phyloP scores from a whole-genome alignment of 1,139 yeast genomes.

The Nakaseomyces glabratus region DNA sequence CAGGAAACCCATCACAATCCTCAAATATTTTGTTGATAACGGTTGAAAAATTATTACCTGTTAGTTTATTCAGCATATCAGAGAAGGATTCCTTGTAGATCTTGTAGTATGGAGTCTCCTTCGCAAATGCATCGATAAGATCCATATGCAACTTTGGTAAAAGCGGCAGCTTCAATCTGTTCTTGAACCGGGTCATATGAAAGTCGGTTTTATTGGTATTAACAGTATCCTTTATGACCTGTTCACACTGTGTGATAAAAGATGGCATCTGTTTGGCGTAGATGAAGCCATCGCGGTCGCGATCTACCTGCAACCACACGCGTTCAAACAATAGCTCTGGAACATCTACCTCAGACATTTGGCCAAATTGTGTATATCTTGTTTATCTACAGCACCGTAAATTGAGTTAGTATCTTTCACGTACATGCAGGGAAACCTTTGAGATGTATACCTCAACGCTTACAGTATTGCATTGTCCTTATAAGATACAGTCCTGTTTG shows the following conservation, averaged over 20 bases:
- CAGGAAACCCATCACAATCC: slow-evolving; percentile 7
- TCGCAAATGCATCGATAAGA: slow-evolving; percentile 25
- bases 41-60: slow-evolving; percentile 22
- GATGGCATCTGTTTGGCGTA: slow-evolving; percentile 27
- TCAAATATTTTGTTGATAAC: slow-evolving; percentile 12
- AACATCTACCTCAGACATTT: not conserved
- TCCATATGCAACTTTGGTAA: slow-evolving; percentile 23
- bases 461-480: no score
- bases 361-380: no score
- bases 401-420: no score
- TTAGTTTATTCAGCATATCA: slow-evolving; percentile 24
- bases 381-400: no score
- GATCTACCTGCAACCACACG: slow-evolving; percentile 31
- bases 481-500: no score
- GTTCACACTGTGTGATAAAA: slow-evolving; percentile 19
- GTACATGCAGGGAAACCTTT: no score
- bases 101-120: slow-evolving; percentile 25
- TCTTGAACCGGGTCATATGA: not conserved
- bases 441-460: no score
- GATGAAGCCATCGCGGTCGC: slow-evolving; percentile 27
- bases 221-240: slow-evolving; percentile 13
- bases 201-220: slow-evolving; percentile 4
- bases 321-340: slow-evolving; percentile 14
- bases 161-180: slow-evolving; percentile 9
- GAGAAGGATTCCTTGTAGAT: slow-evolving; percentile 29